phyloP scores from a whole-genome alignment of 2,329 filamentous ascomycete genomes.

The Lasiodiplodia citricola region DNA sequence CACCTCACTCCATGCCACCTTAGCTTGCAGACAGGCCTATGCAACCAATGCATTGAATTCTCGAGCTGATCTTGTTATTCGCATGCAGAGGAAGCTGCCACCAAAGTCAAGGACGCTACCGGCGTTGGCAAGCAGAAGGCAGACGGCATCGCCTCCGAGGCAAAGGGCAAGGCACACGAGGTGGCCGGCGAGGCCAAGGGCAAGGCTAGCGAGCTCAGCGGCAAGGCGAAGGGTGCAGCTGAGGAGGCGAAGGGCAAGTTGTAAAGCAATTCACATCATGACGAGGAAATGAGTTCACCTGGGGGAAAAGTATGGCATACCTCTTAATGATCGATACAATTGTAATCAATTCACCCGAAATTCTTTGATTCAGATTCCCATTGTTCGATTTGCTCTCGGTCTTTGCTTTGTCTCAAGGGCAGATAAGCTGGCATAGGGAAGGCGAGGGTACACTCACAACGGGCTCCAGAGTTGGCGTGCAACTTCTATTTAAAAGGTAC shows the following conservation, averaged over 20 bases:
- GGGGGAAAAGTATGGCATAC: not conserved
- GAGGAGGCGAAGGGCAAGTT: slow-evolving; percentile 39
- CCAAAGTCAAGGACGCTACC: slow-evolving; percentile 50
- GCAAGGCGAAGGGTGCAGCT: slow-evolving; percentile 55
- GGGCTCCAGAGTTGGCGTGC: no score
- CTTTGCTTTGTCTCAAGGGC: not conserved
- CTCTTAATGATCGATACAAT: slow-evolving; percentile 5
- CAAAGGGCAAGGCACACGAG: slow-evolving; percentile 49
- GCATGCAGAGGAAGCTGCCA: slow-evolving; percentile 57
- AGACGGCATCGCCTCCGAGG: slow-evolving; percentile 37
- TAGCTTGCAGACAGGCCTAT: not conserved
- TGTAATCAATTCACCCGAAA: not conserved
- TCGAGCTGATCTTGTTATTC: not conserved
- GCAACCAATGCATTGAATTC: not conserved
- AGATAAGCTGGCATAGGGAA: not conserved
- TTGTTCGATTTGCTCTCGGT: not conserved
- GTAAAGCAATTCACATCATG: not conserved
- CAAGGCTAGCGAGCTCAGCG: slow-evolving; percentile 48
- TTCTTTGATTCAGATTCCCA: not conserved
- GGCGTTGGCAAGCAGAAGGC: slow-evolving; percentile 45
- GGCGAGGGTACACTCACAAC: no score
- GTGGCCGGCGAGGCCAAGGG: slow-evolving; percentile 53
- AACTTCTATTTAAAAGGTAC: no score
- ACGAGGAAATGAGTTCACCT: not conserved
- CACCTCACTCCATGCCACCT: not conserved